Percentiles rank a stretch among this genome's conserved stretches.
Conservation (phyloP, 176 grass and related monocot genomes). For the Avena sativa region DNA sequence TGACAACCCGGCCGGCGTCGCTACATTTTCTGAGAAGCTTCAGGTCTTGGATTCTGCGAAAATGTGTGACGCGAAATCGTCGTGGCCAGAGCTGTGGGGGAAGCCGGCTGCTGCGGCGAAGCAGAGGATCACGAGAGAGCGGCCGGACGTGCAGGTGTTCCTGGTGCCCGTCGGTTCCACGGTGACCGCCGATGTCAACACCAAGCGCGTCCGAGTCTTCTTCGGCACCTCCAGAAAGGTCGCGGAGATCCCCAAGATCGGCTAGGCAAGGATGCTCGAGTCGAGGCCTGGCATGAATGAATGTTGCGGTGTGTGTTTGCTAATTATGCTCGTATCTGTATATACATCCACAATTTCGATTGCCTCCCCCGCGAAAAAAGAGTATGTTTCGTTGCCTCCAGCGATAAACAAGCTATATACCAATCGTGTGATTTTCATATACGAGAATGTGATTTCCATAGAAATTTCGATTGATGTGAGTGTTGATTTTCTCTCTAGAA, state of each 20-base stretch:
- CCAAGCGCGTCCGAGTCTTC: neutral
- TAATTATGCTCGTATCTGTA: neutral
- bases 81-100: neutral
- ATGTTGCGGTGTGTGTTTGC: neutral
- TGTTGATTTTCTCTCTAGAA: no score
- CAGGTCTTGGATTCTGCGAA: neutral
- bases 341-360: no score
- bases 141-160: neutral
- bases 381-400: no score
- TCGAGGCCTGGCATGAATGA: no score
- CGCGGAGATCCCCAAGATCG: conserved; percentile 3
- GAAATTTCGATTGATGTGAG: no score
- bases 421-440: no score
- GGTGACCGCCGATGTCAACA: neutral
- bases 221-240: neutral
- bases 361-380: no score
- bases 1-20: neutral
- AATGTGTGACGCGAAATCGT: neutral
- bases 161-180: neutral
- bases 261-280: conserved; percentile 10
- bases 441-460: no score
- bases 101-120: neutral
- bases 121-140: neutral
- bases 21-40: neutral
- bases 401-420: no score